Evolutionary conservation across 2,329 filamentous ascomycete genomes (phyloP), one percentile per base, ranked within the genome.

Genomic region (Cercospora berteroae): DNA sequence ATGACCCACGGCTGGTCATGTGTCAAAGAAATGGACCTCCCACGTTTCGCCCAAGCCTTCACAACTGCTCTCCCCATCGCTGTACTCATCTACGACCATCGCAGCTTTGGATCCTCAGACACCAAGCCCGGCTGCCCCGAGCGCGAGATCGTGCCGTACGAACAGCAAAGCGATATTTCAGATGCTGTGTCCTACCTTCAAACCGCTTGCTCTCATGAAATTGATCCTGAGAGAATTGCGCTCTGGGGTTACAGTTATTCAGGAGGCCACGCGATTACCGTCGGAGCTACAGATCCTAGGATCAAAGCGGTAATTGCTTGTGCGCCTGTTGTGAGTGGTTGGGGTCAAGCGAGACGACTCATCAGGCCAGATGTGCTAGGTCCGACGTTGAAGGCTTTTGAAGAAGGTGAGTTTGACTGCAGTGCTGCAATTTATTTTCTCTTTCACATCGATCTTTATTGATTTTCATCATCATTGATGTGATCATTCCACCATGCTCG

Each of bases 11-110:
- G 58, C 36, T 60, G 33, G 58, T 60, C 58, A 20, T 60, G 33
- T 23, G 33, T 60, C 10, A 60, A 60, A 42, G 58, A 60, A 60
- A 60, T 60, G 33, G 58, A 60, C n/a, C 58, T 60, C 5, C 36
- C 58, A 2, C 31, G 25, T 3, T 60, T 42, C 20, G 58, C 58
- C 7, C 16, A 31, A 44, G 58, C 58, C 58, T 42, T 44, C 23
- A 29, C 36, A 10, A n/a, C 36, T 16, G n/a, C 58, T 12, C 18
- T 60, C 16, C 63, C 58, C 3, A 60, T 60, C 8, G 29, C 58
- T 20, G 36, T 44, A 18, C 58, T 60, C 29, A 27, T 60, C 58
- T 44, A 60, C 58, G 58, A 44, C 20, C 58, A 60, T 44, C 58
- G 58, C 18, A 33, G 58, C 13, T 42, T 39, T 6, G 58, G 58